Percentiles rank a stretch among this genome's conserved stretches.
These are phyloP conservation scores for Gossypium schwendimanii DNA, from an alignment of 441 rosid genomes.

Conservation along the genomic window DNA sequence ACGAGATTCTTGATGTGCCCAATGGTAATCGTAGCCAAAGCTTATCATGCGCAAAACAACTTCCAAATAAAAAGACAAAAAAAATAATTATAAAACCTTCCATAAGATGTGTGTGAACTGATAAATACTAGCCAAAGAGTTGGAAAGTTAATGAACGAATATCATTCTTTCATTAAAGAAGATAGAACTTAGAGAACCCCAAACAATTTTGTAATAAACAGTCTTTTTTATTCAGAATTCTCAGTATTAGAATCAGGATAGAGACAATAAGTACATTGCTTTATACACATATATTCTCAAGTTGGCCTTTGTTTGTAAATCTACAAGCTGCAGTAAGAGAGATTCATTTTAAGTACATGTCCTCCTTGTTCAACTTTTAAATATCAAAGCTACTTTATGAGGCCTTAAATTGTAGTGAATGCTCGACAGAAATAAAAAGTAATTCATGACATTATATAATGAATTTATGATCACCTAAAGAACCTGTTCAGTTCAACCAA, in stretches of 20 bases:
- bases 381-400: not conserved
- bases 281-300: not conserved
- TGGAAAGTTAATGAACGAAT: not conserved
- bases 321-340: not conserved
- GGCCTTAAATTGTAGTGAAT: not conserved
- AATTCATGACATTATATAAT: not conserved
- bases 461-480: not conserved
- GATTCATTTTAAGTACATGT: not conserved
- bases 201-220: not conserved
- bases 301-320: not conserved
- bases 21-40: conserved; percentile 84
- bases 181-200: not conserved
- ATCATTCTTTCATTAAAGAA: not conserved
- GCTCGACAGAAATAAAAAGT: not conserved
- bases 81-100: not conserved
- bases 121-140: not conserved
- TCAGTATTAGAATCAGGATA: not conserved
- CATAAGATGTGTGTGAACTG: not conserved
- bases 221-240: not conserved
- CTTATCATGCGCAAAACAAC: conserved; percentile 94
- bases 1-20: conserved; percentile 55
- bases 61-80: conserved; percentile 20
- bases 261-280: not conserved
- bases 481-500: not conserved
- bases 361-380: not conserved